Conservation (phyloP, 371 early-diverging fungal species). For the Enterospora canceri region DNA sequence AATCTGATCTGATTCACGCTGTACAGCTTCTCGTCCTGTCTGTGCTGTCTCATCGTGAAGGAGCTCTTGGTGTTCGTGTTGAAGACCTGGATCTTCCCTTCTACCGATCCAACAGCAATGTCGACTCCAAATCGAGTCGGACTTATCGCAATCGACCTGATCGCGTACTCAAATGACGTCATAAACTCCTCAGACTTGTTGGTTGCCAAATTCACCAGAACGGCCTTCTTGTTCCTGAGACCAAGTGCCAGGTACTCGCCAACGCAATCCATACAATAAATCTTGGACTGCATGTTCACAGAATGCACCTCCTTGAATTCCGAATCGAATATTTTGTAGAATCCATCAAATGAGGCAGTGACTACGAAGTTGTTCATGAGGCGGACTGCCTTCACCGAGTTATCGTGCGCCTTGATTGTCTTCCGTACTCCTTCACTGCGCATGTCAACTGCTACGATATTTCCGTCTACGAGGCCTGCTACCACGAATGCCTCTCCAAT, state of each 20-base stretch:
- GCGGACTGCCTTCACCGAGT: slow-evolving; percentile 38
- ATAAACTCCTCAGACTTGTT: slow-evolving; percentile 12
- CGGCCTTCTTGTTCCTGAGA: slow-evolving; percentile 65
- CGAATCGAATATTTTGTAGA: slow-evolving; percentile 74
- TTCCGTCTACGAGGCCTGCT: slow-evolving; percentile 51
- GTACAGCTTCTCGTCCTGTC: slow-evolving; percentile 60
- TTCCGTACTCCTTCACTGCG: slow-evolving; percentile 7
- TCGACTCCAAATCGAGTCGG: slow-evolving; percentile 14
- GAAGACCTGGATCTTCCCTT: slow-evolving; percentile 46
- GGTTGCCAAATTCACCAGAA: slow-evolving; percentile 62
- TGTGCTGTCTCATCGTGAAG: slow-evolving; percentile 83
- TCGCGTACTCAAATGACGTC: slow-evolving; percentile 42
- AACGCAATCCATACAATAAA: slow-evolving; percentile 70
- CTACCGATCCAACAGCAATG: slow-evolving; percentile 50
- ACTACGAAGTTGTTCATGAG: slow-evolving; percentile 58
- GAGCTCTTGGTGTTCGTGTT: slow-evolving; percentile 47
- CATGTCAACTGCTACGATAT: slow-evolving; percentile 37
- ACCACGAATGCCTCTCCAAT: slow-evolving; percentile 30
- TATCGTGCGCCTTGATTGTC: slow-evolving; percentile 36
- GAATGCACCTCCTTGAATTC: slow-evolving; percentile 62
- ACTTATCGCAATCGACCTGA: slow-evolving; percentile 36
- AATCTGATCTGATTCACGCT: slow-evolving; percentile 66
- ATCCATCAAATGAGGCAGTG: slow-evolving; percentile 88
- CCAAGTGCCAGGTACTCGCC: slow-evolving; percentile 65
- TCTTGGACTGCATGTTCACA: slow-evolving; percentile 67